Evolutionary conservation across 441 rosid genomes (phyloP).

Genomic region (Bocquillonia castaneifolia): DNA sequence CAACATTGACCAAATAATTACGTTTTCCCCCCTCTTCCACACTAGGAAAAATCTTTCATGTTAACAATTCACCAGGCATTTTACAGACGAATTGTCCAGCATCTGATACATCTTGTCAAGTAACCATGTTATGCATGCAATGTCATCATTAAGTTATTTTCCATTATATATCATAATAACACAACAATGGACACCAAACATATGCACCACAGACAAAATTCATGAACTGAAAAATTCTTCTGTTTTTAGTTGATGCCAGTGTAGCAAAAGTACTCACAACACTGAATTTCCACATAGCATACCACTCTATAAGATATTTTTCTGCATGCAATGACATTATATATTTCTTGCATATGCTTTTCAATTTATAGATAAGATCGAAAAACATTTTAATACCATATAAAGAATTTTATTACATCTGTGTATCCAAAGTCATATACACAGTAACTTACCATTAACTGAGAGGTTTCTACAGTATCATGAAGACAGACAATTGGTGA

Average conservation of each 20-base stretch:
- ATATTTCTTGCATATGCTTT: neutral
- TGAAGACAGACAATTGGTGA: constrained; percentile 6
- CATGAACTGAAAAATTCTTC: no score
- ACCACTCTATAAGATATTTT: no score
- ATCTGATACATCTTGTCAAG: neutral
- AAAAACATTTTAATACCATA: neutral
- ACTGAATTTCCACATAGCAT: no score
- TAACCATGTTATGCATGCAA: neutral
- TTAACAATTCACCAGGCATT: neutral
- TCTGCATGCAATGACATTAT: no score
- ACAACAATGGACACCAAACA: no score
- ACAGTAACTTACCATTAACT: constrained; percentile 33
- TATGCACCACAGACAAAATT: no score
- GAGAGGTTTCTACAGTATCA: constrained; percentile 21
- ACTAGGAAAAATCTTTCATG: neutral
- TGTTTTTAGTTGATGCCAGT: no score
- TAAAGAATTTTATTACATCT: neutral
- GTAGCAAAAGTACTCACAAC: no score
- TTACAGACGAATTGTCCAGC: neutral
- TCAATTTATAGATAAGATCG: neutral
- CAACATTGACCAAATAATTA: neutral
- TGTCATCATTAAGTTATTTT: neutral
- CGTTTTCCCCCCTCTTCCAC: neutral
- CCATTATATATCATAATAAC: no score
- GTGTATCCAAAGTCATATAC: neutral